Conservation (phyloP, 2,329 filamentous ascomycete genomes). For the Fusarium tanahbumbuense region DNA sequence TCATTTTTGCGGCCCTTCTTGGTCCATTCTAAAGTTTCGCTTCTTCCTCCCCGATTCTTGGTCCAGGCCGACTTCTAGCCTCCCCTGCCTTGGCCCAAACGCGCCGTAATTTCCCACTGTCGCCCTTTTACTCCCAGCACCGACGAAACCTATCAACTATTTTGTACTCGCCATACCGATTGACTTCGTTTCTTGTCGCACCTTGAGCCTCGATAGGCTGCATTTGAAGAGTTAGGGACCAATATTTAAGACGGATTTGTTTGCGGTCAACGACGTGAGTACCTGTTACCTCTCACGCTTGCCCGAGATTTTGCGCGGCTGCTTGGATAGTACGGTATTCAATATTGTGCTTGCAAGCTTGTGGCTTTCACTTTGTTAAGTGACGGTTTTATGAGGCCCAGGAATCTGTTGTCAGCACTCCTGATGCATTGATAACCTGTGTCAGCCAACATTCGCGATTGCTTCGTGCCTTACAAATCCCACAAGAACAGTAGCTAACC, state of each 20-base stretch:
- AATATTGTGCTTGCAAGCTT: background rate
- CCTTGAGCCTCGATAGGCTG: slow-evolving; percentile 44
- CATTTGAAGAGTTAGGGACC: slow-evolving; percentile 44
- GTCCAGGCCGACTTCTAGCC: slow-evolving; percentile 30
- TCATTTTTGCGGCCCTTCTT: slow-evolving; percentile 21
- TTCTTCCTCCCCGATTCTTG: slow-evolving; percentile 31
- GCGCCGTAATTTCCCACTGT: slow-evolving; percentile 40
- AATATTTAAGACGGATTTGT: slow-evolving; percentile 41
- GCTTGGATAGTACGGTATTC: slow-evolving; percentile 8
- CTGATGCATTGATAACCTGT: background rate
- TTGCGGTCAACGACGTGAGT: slow-evolving; percentile 45
- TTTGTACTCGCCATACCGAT: slow-evolving; percentile 22
- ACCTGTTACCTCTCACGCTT: slow-evolving; percentile 27
- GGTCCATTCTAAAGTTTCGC: slow-evolving; percentile 21
- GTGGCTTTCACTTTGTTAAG: background rate
- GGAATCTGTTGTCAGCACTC: background rate
- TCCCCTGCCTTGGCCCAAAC: slow-evolving; percentile 35
- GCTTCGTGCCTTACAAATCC: slow-evolving; percentile 4
- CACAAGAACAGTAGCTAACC: slow-evolving; percentile 35
- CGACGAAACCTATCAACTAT: slow-evolving; percentile 23
- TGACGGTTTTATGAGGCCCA: background rate
- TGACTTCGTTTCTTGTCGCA: slow-evolving; percentile 32
- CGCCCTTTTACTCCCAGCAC: slow-evolving; percentile 31
- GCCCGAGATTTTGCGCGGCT: slow-evolving; percentile 15
- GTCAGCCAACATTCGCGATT: slow-evolving; percentile 12